phyloP scores from a whole-genome alignment of 2,329 filamentous ascomycete genomes.

The Sporothrix schenckii region DNA sequence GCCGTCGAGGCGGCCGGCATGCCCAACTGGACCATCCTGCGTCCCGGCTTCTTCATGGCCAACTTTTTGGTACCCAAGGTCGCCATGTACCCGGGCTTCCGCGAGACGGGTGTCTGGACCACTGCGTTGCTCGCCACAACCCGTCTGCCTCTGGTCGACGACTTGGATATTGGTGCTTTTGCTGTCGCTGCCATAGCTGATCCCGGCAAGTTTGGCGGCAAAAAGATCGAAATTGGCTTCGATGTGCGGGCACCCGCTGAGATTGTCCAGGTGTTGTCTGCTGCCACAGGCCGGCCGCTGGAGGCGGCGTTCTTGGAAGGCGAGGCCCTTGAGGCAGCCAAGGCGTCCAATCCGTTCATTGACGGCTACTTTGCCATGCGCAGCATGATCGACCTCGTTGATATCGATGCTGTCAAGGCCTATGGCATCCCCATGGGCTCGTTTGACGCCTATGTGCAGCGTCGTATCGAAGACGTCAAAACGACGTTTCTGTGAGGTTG shows the following conservation, averaged over 20 bases:
- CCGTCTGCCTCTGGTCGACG: slow-evolving; percentile 50
- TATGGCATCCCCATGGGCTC: slow-evolving; percentile 14
- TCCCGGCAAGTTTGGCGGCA: neutral
- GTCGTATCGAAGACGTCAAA: slow-evolving; percentile 14
- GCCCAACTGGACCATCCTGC: slow-evolving; percentile 53
- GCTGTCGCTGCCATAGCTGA: slow-evolving; percentile 47
- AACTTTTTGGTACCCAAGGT: slow-evolving; percentile 53
- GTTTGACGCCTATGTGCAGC: slow-evolving; percentile 15
- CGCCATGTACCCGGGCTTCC: slow-evolving; percentile 47
- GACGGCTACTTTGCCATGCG: slow-evolving; percentile 23
- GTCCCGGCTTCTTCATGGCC: slow-evolving; percentile 55
- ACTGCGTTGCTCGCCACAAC: slow-evolving; percentile 45
- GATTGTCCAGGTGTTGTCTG: neutral
- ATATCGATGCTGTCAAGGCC: neutral
- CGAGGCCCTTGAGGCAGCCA: neutral
- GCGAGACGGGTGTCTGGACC: slow-evolving; percentile 45
- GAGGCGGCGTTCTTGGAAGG: slow-evolving; percentile 9
- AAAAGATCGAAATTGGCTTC: slow-evolving; percentile 6
- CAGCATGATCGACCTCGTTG: neutral
- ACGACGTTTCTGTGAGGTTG: neutral
- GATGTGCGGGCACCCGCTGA: slow-evolving; percentile 25
- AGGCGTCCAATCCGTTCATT: slow-evolving; percentile 19
- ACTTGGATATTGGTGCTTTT: slow-evolving; percentile 53
- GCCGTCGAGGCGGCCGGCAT: slow-evolving; percentile 46
- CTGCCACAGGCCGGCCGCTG: neutral